A percentile compares a stretch with the other conserved stretches of the same genome.
These are phyloP conservation scores for Xanthoconium separans DNA, from an alignment of 1,284 basidiomycete species.

Conservation along the genomic window DNA sequence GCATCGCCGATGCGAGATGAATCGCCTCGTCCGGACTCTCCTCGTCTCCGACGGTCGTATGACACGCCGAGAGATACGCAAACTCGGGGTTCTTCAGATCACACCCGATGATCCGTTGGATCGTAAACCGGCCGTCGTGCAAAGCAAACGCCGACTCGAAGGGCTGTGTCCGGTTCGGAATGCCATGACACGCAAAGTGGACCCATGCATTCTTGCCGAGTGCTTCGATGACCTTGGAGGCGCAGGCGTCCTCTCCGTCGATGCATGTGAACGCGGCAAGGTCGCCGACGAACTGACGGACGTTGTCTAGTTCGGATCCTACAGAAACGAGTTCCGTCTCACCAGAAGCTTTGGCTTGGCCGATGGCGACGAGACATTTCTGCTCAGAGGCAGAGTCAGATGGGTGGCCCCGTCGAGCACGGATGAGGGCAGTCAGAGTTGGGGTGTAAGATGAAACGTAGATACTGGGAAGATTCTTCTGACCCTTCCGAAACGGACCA, in stretches of 20 bases:
- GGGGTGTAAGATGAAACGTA: not conserved
- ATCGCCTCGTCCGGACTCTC: no score
- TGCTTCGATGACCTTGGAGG: not conserved
- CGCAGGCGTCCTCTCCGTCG: not conserved
- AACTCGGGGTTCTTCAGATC: no score
- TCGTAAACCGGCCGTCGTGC: no score
- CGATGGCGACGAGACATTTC: not conserved
- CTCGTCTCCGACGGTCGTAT: no score
- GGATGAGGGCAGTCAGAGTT: not conserved
- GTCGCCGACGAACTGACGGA: not conserved
- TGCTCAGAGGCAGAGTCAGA: not conserved
- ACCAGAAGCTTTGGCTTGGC: not conserved
- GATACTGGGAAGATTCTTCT: not conserved
- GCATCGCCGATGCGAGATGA: no score
- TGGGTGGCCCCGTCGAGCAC: not conserved
- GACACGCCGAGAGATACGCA: no score
- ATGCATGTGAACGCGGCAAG: not conserved
- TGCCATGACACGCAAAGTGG: slow-evolving; percentile 17
- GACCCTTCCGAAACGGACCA: not conserved
- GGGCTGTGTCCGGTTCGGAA: no score
- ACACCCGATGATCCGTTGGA: no score
- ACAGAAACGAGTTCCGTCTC: not conserved
- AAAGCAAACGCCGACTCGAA: no score
- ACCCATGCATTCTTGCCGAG: slow-evolving; percentile 31
- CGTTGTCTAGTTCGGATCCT: not conserved